Percentiles rank a stretch among this genome's conserved stretches.
Conservation (phyloP, 148 eudicot genomes). For the Silene latifolia region DNA sequence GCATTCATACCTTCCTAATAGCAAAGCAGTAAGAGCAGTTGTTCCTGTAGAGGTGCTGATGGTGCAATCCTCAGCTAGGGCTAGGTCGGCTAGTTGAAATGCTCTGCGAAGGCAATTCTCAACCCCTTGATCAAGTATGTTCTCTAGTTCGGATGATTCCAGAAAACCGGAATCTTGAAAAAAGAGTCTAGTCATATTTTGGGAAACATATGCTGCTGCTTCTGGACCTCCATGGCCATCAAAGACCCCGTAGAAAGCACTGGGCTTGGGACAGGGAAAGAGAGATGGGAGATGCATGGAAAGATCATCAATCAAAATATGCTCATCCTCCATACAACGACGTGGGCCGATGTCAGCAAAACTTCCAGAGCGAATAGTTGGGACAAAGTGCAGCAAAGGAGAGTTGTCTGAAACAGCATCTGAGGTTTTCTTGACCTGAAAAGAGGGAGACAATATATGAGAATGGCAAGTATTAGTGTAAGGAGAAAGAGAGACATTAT, state of each 20-base stretch:
- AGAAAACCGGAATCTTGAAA: slow-evolving; percentile 57
- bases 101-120: slow-evolving; percentile 55
- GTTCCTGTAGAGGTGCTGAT: slow-evolving; percentile 70
- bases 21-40: slow-evolving; percentile 68
- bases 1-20: slow-evolving; percentile 60
- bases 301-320: slow-evolving; percentile 71
- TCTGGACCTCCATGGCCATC: slow-evolving; percentile 97
- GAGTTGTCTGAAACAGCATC: slow-evolving; percentile 41
- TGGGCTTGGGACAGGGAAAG: slow-evolving; percentile 55
- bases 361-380: slow-evolving; percentile 74
- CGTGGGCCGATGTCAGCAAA: slow-evolving; percentile 81
- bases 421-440: slow-evolving; percentile 49
- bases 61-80: slow-evolving; percentile 62
- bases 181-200: slow-evolving; percentile 48
- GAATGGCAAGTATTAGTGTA: too few species aligned
- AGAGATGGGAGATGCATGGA: slow-evolving; percentile 49
- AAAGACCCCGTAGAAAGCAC: slow-evolving; percentile 85
- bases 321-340: slow-evolving; percentile 83
- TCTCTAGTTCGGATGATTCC: slow-evolving; percentile 45
- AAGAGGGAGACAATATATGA: not conserved
- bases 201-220: slow-evolving; percentile 64
- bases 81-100: slow-evolving; percentile 62
- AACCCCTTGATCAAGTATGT: slow-evolving; percentile 45
- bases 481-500: too few species aligned
- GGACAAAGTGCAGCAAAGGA: slow-evolving; percentile 43